Base-by-base conservation (phyloP, 306 rosid genomes). In the Oemleria cerasiformis region DNA sequence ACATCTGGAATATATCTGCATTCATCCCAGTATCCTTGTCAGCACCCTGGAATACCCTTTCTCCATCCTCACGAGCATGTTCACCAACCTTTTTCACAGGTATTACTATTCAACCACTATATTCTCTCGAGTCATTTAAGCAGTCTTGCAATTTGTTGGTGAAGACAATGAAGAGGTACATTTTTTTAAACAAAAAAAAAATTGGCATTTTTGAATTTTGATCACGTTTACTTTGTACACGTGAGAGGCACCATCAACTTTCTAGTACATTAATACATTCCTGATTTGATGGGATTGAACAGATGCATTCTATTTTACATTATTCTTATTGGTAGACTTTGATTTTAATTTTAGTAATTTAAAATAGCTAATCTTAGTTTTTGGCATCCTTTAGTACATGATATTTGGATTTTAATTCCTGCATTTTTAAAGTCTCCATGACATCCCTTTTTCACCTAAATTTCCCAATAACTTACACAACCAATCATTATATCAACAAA, bases 81-180 rank as follows among this genome's bases (percentile, higher is more conserved):
- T 74, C 93, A 87, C 80, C 97, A 87, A 79, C 86, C 89, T 64
- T 94, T 82, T 87, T 75, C 92, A 77, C 97, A 87, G 98, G 98
- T 94, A 80, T 48, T 70, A 5, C 50, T 48, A 53, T 71, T 61
- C 14, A 69, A 9, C 42, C 53, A 21, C 54, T 75, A 8, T 25
- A 55, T 43, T 68, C 13, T 69, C 39, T 19, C 5, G 11, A 10
- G 23, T 41, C 43, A 45, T 4, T 63, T 6, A 19, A 62, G 19
- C 44, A 15, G 40, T 10, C 38, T 7, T 68, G 14, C 9, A 34
- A 9, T 36, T 7, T 9, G 47, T 65, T 62, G 53, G 21, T 11
- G n/a, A 38, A 42, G 67, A 36, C 55, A 44, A 21, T 11, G n/a
- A 38, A 42, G 67, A 36, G 21, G 25, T 21, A 0, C 15, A 54